These are phyloP conservation scores for Curvularia sp. DNA, from an alignment of 2,329 filamentous ascomycete species.

Conservation along the genomic window DNA sequence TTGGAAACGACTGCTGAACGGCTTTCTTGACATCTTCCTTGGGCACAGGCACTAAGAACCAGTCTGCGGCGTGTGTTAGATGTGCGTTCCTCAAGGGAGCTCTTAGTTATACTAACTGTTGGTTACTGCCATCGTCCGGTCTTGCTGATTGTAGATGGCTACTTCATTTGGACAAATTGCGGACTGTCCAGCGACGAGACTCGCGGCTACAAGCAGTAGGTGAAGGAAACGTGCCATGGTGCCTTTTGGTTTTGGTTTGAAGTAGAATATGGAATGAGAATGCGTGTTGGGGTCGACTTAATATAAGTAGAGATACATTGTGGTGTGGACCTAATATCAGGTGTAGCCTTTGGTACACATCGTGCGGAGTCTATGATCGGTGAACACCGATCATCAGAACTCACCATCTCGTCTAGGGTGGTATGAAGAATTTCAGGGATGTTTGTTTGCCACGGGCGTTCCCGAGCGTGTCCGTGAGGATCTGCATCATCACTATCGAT, in stretches of 20 bases:
- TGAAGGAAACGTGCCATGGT: slow-evolving; percentile 11
- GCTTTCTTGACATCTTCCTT: slow-evolving; percentile 15
- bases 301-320: neutral
- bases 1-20: slow-evolving; percentile 10
- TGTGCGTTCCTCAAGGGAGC: neutral
- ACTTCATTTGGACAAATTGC: slow-evolving; percentile 20
- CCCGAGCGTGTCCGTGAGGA: slow-evolving; percentile 1
- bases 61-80: slow-evolving; percentile 7
- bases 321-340: too few species aligned
- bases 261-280: neutral
- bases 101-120: slow-evolving; percentile 7
- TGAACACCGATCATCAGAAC: neutral
- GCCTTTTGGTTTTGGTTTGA: neutral
- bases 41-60: slow-evolving; percentile 15
- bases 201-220: slow-evolving; percentile 6
- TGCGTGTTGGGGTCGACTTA: neutral
- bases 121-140: slow-evolving; percentile 18
- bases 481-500: slow-evolving; percentile 4
- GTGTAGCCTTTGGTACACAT: neutral
- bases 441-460: slow-evolving; percentile 1
- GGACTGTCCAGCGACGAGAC: slow-evolving; percentile 7
- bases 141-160: slow-evolving; percentile 13
- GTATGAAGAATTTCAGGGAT: neutral
- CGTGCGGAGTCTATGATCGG: neutral
- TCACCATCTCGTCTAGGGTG: neutral